These are phyloP conservation scores for Sugiyamaella chiloensis DNA, from an alignment of 805 yeast species.

Conservation along the genomic window DNA sequence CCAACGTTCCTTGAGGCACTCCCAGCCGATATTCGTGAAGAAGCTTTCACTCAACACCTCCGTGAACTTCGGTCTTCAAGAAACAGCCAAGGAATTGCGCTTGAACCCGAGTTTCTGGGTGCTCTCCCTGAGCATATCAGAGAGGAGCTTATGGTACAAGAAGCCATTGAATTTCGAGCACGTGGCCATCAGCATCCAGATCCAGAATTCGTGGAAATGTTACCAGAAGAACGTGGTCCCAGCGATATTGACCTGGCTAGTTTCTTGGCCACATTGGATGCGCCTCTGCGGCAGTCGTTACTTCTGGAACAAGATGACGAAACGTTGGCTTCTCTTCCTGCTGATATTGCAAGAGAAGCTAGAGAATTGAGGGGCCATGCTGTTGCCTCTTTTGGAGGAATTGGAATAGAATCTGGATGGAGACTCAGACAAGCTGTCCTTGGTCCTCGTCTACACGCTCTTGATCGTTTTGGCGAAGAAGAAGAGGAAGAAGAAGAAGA, in stretches of 20 bases:
- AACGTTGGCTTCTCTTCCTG: slow-evolving; percentile 30
- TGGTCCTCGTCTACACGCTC: neutral
- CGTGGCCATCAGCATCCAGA: slow-evolving; percentile 13
- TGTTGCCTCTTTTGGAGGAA: slow-evolving; percentile 16
- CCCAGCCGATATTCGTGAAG: slow-evolving; percentile 91
- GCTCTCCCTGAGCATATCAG: slow-evolving; percentile 71
- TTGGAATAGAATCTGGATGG: slow-evolving; percentile 9
- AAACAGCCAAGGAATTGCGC: slow-evolving; percentile 44
- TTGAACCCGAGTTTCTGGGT: slow-evolving; percentile 75
- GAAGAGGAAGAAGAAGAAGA: slow-evolving; percentile 22
- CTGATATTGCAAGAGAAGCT: slow-evolving; percentile 33
- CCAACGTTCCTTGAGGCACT: slow-evolving; percentile 86
- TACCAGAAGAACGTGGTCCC: slow-evolving; percentile 4
- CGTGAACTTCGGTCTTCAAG: slow-evolving; percentile 54
- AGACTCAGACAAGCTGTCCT: neutral
- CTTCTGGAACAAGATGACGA: slow-evolving; percentile 34
- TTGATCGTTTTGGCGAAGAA: slow-evolving; percentile 9
- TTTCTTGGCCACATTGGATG: slow-evolving; percentile 33
- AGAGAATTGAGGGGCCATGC: slow-evolving; percentile 25
- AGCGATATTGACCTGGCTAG: slow-evolving; percentile 29
- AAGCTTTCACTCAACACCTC: slow-evolving; percentile 81
- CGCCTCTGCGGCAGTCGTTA: slow-evolving; percentile 31
- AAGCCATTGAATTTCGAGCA: slow-evolving; percentile 24
- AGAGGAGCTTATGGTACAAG: slow-evolving; percentile 31
- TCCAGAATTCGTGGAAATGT: slow-evolving; percentile 20